A percentile compares a stretch with the other conserved stretches of the same genome.
Conservation (phyloP, 2,329 filamentous ascomycete genomes). For the Beauveria varroae region DNA sequence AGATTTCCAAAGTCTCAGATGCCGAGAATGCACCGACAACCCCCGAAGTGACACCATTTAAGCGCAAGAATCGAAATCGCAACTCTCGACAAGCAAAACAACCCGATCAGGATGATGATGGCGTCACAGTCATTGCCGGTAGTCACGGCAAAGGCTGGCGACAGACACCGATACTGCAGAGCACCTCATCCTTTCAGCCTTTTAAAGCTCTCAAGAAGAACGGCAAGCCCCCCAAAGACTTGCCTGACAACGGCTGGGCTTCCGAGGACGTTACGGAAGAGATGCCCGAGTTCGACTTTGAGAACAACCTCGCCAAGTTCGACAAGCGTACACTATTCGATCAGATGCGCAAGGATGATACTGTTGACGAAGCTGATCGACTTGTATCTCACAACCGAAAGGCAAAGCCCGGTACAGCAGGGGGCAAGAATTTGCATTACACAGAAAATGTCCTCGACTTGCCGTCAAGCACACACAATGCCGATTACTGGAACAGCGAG, state of each 20-base stretch:
- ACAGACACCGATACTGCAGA: slow-evolving; percentile 53
- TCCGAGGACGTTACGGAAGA: slow-evolving; percentile 96
- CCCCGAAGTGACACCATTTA: slow-evolving; percentile 21
- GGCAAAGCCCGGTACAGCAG: slow-evolving; percentile 60
- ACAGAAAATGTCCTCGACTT: slow-evolving; percentile 83
- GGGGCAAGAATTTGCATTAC: slow-evolving; percentile 85
- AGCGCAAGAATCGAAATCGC: slow-evolving; percentile 25
- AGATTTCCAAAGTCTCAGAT: slow-evolving; percentile 16
- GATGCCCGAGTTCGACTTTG: slow-evolving; percentile 91
- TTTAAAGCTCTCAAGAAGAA: slow-evolving; percentile 54
- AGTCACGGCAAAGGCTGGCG: slow-evolving; percentile 48
- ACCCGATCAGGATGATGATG: slow-evolving; percentile 18
- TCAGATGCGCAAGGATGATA: slow-evolving; percentile 83
- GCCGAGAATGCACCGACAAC: slow-evolving; percentile 15
- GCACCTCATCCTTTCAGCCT: slow-evolving; percentile 54
- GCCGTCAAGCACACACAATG: slow-evolving; percentile 34
- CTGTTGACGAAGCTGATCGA: slow-evolving; percentile 81
- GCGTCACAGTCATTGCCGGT: slow-evolving; percentile 17
- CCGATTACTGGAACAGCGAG: slow-evolving; percentile 67
- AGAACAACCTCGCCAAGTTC: slow-evolving; percentile 82
- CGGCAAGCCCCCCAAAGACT: slow-evolving; percentile 35
- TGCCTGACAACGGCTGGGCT: slow-evolving; percentile 74
- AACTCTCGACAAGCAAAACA: slow-evolving; percentile 26
- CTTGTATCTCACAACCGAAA: slow-evolving; percentile 80
- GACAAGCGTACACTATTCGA: slow-evolving; percentile 90